Conservation (phyloP, 1,284 basidiomycete species). For the Irpex sp. region DNA sequence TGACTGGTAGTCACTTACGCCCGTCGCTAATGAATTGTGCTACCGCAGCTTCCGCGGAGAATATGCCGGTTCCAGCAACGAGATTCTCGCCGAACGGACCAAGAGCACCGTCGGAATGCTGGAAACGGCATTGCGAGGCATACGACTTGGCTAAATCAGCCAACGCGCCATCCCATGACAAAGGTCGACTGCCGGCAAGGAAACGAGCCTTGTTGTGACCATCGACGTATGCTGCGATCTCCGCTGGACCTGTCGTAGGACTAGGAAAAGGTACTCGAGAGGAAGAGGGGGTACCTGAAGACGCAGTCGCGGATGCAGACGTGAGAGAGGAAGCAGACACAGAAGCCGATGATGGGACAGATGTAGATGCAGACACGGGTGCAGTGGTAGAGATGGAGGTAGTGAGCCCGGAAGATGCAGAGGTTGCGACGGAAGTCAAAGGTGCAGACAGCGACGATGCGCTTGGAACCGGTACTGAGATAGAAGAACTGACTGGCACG, state of each 20-base stretch:
- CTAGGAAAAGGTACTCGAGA: constrained; percentile 31
- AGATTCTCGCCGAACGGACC: constrained; percentile 66
- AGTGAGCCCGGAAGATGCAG: not conserved
- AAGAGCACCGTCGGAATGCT: constrained; percentile 58
- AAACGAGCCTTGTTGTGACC: constrained; percentile 56
- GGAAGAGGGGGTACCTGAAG: constrained; percentile 4
- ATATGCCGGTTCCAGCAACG: constrained; percentile 59
- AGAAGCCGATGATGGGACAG: not conserved
- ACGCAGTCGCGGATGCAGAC: not conserved
- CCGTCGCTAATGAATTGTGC: constrained; percentile 44
- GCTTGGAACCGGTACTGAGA: not conserved
- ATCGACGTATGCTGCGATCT: constrained; percentile 37
- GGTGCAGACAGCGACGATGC: not conserved
- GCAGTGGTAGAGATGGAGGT: not conserved
- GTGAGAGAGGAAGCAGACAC: not conserved
- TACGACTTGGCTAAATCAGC: constrained; percentile 55
- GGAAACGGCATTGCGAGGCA: constrained; percentile 55
- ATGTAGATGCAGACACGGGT: not conserved
- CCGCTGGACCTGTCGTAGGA: constrained; percentile 44
- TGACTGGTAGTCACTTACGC: constrained; percentile 32
- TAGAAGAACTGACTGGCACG: not conserved
- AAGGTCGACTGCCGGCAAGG: constrained; percentile 45
- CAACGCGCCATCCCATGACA: constrained; percentile 54
- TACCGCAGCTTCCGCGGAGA: constrained; percentile 43
- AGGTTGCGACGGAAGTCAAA: not conserved